Conservation (phyloP, 2,329 filamentous ascomycete species). For the Stagonosporopsis vannaccii region DNA sequence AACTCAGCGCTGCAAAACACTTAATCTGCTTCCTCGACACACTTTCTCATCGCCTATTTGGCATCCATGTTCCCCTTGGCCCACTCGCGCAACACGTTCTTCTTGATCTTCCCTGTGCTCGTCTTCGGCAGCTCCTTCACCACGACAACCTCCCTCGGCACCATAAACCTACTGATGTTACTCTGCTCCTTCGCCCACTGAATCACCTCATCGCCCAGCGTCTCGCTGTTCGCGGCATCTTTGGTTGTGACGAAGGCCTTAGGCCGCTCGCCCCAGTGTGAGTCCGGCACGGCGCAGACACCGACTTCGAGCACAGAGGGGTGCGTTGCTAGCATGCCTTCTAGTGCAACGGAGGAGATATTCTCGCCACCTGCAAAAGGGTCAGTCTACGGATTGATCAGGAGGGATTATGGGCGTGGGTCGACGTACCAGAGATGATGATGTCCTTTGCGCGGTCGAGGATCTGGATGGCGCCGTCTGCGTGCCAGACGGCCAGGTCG, state of each 20-base stretch:
- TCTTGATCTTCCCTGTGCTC: conserved; percentile 94
- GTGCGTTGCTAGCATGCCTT: conserved; percentile 87
- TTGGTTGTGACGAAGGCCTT: conserved; percentile 91
- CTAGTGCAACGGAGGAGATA: conserved; percentile 91
- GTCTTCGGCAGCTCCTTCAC: conserved; percentile 94
- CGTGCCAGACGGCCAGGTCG: conserved; percentile 91
- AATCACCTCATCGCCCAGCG: conserved; percentile 75
- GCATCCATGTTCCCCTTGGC: conserved; percentile 64
- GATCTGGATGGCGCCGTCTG: conserved; percentile 90
- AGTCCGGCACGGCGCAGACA: conserved; percentile 85
- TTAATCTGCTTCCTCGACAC: background rate
- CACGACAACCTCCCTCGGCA: conserved; percentile 74
- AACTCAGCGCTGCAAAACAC: background rate
- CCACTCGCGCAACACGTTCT: conserved; percentile 91
- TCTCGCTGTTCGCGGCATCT: conserved; percentile 58
- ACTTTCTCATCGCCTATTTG: background rate
- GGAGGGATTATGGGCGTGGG: background rate
- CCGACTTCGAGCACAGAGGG: conserved; percentile 90
- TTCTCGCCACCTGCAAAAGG: conserved; percentile 84
- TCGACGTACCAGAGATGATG: conserved; percentile 81
- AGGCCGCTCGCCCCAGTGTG: conserved; percentile 94
- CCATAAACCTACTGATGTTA: conserved; percentile 90
- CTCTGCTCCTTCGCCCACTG: conserved; percentile 84
- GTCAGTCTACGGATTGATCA: background rate
- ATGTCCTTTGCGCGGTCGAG: conserved; percentile 96